Evolutionary conservation across 306 rosid genomes (phyloP), one percentile per base, ranked within the genome.

Genomic region (Benincasa hispida): DNA sequence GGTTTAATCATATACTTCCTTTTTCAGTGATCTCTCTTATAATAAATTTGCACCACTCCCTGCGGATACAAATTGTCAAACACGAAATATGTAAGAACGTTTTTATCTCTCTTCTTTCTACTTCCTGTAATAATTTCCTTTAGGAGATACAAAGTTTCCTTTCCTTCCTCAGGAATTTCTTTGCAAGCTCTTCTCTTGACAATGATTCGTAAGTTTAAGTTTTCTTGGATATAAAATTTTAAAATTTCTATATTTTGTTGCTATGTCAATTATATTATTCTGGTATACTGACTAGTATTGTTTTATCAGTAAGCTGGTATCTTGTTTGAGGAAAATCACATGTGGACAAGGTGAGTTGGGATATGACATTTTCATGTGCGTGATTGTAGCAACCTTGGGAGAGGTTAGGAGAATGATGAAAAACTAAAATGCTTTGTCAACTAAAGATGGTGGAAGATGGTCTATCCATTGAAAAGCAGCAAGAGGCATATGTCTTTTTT

Each of bases 11-110:
- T 65, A 9, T 51, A 11, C 73, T 69, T 55, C 39, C 35, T 63
- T 50, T 24, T 45, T 42, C 82, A 88, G 87, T 10, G 90, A 86
- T 67, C 80, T 89, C 56, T 86, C 91, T 17, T 85, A 81, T 35
- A 91, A 91, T 81, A 80, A 84, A 37, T 74, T 91, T 75, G 27
- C 17, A 14, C 76, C 15, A 50, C 35, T 32, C 10, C 5, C 66
- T 25, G 0, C 19, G 18, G 0, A 1, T 14, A 30, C 17, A 0
- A 34, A 18, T 8, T 61, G 68, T 30, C 68, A 30, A 27, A 28
- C 39, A 6, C 41, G 22, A 61, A 30, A 61, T 14, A 1, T 30
- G 68, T 61, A 30, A 61, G 63, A 0, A 57, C 13, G n/a, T 6
- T 60, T 15, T 30, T 28, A 2, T 10, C n/a, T 24, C 41, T 27